Conservation (phyloP, 2,329 filamentous ascomycete species). For the Ceratocystiopsis brevicomis region DNA sequence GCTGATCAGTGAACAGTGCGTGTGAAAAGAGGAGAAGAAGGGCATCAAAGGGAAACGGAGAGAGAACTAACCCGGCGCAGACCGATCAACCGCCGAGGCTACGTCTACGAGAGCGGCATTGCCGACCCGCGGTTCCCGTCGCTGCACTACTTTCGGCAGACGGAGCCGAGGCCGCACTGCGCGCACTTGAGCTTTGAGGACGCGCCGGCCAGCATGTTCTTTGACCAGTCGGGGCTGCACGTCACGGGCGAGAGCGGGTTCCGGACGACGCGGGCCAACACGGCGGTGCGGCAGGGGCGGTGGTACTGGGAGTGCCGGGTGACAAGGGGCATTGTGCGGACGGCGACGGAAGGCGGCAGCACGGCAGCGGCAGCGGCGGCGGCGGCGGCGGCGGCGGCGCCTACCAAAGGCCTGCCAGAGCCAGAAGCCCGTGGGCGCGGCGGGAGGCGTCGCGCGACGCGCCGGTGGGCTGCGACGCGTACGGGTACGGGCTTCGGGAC, state of each 20-base stretch:
- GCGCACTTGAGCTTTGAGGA: conserved; percentile 87
- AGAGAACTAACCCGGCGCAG: conserved; percentile 19
- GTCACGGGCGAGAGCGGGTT: conserved; percentile 87
- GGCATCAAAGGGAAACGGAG: no score
- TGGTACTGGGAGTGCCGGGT: conserved; percentile 93
- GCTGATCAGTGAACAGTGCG: conserved; percentile 45
- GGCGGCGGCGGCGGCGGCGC: neutral
- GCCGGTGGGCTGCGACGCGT: conserved; percentile 73
- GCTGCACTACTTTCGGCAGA: conserved; percentile 74
- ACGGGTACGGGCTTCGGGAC: conserved; percentile 87
- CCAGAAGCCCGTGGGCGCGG: conserved; percentile 47
- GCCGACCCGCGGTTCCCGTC: conserved; percentile 76
- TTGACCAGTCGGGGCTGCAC: conserved; percentile 54
- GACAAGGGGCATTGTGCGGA: conserved; percentile 45
- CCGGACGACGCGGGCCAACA: conserved; percentile 76
- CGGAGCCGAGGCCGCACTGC: conserved; percentile 66
- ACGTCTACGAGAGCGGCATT: conserved; percentile 79
- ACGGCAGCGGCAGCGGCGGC: neutral
- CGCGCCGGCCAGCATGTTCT: conserved; percentile 65
- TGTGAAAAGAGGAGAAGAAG: neutral
- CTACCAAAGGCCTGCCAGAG: conserved; percentile 15
- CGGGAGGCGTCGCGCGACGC: conserved; percentile 67
- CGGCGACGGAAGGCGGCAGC: conserved; percentile 48
- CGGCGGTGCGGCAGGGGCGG: conserved; percentile 71
- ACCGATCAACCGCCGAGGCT: conserved; percentile 44